These are phyloP conservation scores for Pleurotus ostreatus DNA, from an alignment of 768 basidiomycete species.

Conservation along the genomic window DNA sequence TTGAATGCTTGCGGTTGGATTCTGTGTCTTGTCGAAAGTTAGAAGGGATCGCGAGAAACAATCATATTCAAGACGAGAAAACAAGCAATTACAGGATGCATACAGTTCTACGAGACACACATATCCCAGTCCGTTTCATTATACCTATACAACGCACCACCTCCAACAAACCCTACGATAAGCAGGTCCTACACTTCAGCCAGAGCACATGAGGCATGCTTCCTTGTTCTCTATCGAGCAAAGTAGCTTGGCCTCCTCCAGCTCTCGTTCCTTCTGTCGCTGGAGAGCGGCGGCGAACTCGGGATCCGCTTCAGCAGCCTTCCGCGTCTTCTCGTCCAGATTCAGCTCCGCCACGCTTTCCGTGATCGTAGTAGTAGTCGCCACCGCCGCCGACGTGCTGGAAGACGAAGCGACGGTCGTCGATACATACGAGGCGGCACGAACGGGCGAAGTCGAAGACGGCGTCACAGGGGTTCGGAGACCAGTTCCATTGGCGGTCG, in stretches of 20 bases:
- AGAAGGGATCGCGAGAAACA: no score
- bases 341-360: slow-evolving; percentile 28
- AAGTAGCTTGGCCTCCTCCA: slow-evolving; percentile 75
- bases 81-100: no score
- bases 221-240: slow-evolving; percentile 95
- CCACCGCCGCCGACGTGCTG: slow-evolving; percentile 19
- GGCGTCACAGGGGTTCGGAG: slow-evolving; percentile 30
- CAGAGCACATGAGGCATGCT: slow-evolving; percentile 90
- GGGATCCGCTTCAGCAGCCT: slow-evolving; percentile 56
- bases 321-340: slow-evolving; percentile 44
- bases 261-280: slow-evolving; percentile 65
- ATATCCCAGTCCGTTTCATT: no score
- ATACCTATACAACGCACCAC: no score
- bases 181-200: slow-evolving; percentile 30
- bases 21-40: no score
- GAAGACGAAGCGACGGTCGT: slow-evolving; percentile 11
- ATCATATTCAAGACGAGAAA: no score
- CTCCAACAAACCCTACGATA: no score
- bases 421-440: slow-evolving; percentile 9
- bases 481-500: slow-evolving; percentile 14
- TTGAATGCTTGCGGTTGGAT: no score
- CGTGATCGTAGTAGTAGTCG: slow-evolving; percentile 11
- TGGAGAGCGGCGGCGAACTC: slow-evolving; percentile 79
- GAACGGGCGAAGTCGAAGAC: slow-evolving; percentile 23
- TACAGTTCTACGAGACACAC: no score